Evolutionary conservation across 331 rosid genomes (phyloP).

Genomic region (Malus hybrid): DNA sequence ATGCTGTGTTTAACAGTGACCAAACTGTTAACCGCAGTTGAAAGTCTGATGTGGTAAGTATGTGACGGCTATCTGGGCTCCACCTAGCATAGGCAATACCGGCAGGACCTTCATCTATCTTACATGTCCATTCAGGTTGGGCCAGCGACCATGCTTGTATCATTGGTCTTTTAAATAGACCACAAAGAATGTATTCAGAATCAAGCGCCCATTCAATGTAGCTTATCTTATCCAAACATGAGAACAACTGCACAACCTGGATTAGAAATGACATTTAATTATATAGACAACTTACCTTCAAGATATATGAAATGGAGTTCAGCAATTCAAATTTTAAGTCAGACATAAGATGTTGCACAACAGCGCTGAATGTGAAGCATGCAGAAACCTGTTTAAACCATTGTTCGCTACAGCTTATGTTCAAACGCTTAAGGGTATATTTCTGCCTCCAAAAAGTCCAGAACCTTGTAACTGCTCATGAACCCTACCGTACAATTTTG

Average conservation of each 20-base stretch:
- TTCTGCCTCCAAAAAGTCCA: neutral
- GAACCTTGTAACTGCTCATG: neutral
- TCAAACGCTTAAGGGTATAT: neutral
- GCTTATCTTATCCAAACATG: constrained; percentile 97
- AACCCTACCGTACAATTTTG: neutral
- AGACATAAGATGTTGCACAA: neutral
- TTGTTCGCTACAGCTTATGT: neutral
- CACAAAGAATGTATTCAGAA: constrained; percentile 97
- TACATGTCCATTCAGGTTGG: constrained; percentile 99
- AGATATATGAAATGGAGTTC: neutral
- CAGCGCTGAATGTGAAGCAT: constrained; percentile 1
- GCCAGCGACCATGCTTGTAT: constrained; percentile 96
- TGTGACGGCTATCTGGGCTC: constrained; percentile 99
- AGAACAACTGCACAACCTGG: constrained; percentile 96
- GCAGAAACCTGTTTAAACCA: neutral
- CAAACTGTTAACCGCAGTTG: constrained; percentile 92
- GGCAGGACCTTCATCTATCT: constrained; percentile 97
- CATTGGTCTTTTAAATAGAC: constrained; percentile 83
- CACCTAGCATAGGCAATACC: constrained; percentile 95
- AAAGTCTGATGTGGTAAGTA: constrained; percentile 88
- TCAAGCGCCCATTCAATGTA: constrained; percentile 97
- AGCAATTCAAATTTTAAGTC: constrained; percentile 13
- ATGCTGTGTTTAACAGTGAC: constrained; percentile 91
- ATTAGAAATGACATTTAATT: neutral
- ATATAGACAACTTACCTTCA: constrained; percentile 16